Evolutionary conservation across 805 yeast genomes (phyloP).

Genomic region (Cyberlindnera samutprakarnensis): DNA sequence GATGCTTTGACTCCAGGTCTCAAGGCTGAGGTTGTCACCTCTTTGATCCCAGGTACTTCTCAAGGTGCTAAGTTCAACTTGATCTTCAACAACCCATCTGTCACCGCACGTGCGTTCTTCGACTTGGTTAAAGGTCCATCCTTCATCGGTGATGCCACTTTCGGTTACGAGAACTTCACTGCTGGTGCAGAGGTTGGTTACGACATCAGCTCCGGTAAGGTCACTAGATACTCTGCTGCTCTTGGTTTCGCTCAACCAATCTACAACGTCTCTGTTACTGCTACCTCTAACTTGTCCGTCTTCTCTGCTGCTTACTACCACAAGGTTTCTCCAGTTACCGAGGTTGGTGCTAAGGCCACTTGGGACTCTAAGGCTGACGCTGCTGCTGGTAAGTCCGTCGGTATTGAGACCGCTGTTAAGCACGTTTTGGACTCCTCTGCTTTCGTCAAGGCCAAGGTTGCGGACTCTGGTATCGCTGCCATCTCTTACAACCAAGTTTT

Average conservation of each 20-base stretch:
- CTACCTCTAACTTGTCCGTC: constrained; percentile 79
- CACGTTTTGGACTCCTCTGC: constrained; percentile 83
- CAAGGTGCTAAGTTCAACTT: constrained; percentile 87
- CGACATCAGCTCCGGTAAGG: constrained; percentile 87
- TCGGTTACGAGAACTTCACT: constrained; percentile 93
- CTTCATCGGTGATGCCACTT: constrained; percentile 89
- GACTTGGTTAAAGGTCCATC: constrained; percentile 94
- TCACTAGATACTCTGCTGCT: constrained; percentile 90
- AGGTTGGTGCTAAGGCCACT: constrained; percentile 97
- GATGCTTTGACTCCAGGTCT: constrained; percentile 93
- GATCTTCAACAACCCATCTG: constrained; percentile 85
- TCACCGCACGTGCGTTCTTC: constrained; percentile 90
- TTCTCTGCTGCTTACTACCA: constrained; percentile 97
- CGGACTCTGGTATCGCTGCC: constrained; percentile 92
- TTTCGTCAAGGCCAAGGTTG: constrained; percentile 93
- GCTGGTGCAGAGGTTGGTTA: constrained; percentile 97
- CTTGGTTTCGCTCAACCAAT: constrained; percentile 86
- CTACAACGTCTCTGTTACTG: constrained; percentile 74
- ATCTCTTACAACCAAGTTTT: constrained; percentile 89
- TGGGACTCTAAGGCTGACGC: constrained; percentile 73
- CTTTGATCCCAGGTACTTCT: constrained; percentile 77
- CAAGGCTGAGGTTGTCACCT: constrained; percentile 84
- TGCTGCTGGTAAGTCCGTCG: constrained; percentile 71
- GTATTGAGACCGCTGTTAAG: constrained; percentile 93
- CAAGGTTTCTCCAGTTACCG: constrained; percentile 83